Base-by-base conservation (phyloP, 2,329 filamentous ascomycete genomes). In the Aureobasidium melanogenum region DNA sequence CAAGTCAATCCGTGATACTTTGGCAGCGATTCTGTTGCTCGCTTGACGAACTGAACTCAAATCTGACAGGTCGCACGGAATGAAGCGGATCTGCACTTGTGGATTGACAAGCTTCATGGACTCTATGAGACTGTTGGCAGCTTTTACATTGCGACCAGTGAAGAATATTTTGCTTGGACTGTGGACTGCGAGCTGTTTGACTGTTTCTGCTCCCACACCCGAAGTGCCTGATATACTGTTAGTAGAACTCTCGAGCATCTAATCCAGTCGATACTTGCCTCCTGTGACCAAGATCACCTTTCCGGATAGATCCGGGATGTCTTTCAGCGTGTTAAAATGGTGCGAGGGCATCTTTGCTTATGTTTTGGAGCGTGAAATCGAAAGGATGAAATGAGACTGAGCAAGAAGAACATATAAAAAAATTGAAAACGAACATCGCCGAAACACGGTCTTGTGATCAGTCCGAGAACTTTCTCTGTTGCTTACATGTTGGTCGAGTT, bases 91-190 rank as follows among this genome's bases (percentile, higher is more conserved):
- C 61, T 76, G 73, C 24, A 71, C 66, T 9, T 68, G 66, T 14
- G 66, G 66, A 32, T 69, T 62, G 14, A 73, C 65, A 22, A 68
- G 63, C 2, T 70, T 44, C 62, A 75, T 67, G 63, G 76, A 73
- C 1, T 73, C 71, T 5, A 75, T 66, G 46, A 82, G 77, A 19
- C 76, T 72, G 9, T 74, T 70, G 36, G 71, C 74, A 7, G 76
- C 75, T 47, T 75, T 73, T 44, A 68, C 71, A 22, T 73, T 79
- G 51, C 81, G 79, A 3, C 80, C 79, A 14, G 76, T 80, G 56
- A 84, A 74, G 70, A 80, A 83, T 62, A 84, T 77, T 55, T 80
- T 76, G 1, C 72, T 71, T 1, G 81, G 79, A 12, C 70, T 68
- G 65, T 82, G 80, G 60, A 71, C 71, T 15, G 75, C 75, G 34